Evolutionary conservation across 202 grass and related monocot species (phyloP), one percentile per base, ranked within the genome.

Genomic region (Eragrostis tef): DNA sequence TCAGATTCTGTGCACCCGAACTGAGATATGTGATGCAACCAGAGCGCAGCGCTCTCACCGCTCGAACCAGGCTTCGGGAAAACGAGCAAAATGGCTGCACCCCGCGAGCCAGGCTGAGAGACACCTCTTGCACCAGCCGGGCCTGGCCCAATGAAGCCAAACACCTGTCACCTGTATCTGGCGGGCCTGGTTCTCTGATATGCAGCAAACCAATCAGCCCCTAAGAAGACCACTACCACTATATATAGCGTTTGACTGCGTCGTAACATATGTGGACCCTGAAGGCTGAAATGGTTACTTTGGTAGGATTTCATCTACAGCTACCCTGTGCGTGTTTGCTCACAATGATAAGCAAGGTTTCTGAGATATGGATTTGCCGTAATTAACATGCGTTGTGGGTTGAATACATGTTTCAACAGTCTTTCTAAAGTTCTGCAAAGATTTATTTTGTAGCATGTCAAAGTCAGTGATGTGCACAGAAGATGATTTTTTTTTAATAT

Each of bases 221-320:
- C 3, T 31, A 2, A 31, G 29, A 31, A 4, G 10, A 22, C n/a
- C 8, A 57, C 9, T 26, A 9, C n/a, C 1, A 11, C 48, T 44
- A 1, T 24, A 56, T 44, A 1, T 24, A 56, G 21, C 21, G 26
- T 73, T 57, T 65, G 17, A 36, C 9, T n/a, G 49, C 25, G 47
- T 80, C 47, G 24, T 6, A 36, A 26, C 29, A 50, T 80, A 50
- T 80, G 43, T 19, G 67, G 39, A 20, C 29, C 58, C 59, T 48
- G 26, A 9, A 24, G n/a, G n/a, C 29, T 31, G 29, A 31, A 47
- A 73, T 67, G 1, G 17, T 77, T 65, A 46, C 22, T 25, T 53
- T 79, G 42, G 19, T 29, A 42, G 3, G 57, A 29, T 27, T 58
- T 63, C 16, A 73, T 73, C 26, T 59, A 58, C 39, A 36, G 36